These are phyloP conservation scores for Populus hybrid DNA, from an alignment of 441 rosid species.

Conservation along the genomic window DNA sequence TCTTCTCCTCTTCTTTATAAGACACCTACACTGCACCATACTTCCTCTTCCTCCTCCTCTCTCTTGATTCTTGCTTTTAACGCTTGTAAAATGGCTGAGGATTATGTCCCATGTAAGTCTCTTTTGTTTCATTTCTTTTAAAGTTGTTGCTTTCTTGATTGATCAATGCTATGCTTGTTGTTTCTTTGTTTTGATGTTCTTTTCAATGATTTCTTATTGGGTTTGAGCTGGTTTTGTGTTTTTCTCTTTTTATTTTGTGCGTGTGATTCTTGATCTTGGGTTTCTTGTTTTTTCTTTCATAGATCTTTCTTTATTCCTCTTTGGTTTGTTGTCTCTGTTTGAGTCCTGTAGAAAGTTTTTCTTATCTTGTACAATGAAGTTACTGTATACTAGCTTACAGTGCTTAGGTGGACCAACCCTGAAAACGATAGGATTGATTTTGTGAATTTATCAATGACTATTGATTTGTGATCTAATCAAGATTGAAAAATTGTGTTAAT, in stretches of 20 bases:
- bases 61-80: neutral
- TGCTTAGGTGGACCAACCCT: neutral
- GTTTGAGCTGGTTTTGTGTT: constrained; percentile 16
- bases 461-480: constrained; percentile 3
- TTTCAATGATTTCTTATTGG: constrained; percentile 10
- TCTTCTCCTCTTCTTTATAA: neutral
- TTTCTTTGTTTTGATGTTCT: neutral
- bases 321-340: neutral
- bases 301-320: constrained; percentile 18
- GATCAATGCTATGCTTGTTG: constrained; percentile 5
- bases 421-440: neutral
- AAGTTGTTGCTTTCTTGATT: constrained; percentile 21
- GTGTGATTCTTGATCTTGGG: neutral
- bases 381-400: neutral
- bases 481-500: neutral
- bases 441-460: neutral
- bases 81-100: constrained; percentile 38
- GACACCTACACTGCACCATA: neutral
- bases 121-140: neutral
- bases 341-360: neutral
- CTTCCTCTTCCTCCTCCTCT: neutral
- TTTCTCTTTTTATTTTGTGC: neutral
- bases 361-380: neutral
- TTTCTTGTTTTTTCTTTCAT: neutral
- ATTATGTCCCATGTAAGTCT: constrained; percentile 42